Evolutionary conservation across 2,329 filamentous ascomycete species (phyloP).

Genomic region (Trematosphaeria pertusa): DNA sequence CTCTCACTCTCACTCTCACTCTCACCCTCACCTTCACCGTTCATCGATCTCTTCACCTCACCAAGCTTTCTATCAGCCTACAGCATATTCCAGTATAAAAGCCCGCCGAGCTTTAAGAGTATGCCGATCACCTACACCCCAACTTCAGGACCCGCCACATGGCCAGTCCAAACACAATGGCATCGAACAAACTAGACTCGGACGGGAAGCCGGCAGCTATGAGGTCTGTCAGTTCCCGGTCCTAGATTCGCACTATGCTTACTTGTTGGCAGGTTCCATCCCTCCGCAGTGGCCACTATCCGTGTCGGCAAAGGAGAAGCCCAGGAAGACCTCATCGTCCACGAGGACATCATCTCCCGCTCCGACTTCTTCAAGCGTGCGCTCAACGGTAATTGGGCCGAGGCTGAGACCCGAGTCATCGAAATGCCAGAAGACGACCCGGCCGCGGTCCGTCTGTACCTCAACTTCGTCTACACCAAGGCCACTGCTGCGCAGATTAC

Average conservation of each 20-base stretch:
- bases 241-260: neutral
- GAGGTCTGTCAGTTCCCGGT: too few species aligned
- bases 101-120: too few species aligned
- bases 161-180: too few species aligned
- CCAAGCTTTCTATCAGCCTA: too few species aligned
- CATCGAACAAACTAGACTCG: too few species aligned
- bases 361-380: constrained; percentile 6
- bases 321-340: constrained; percentile 5
- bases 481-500: neutral
- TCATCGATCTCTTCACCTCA: too few species aligned
- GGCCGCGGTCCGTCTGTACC: neutral
- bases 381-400: neutral
- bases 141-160: too few species aligned
- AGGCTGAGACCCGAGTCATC: neutral
- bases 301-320: neutral
- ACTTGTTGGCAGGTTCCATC: neutral
- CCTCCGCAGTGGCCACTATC: neutral
- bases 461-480: neutral
- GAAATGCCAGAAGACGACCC: constrained; percentile 2
- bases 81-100: too few species aligned
- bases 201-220: too few species aligned
- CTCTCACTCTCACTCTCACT: too few species aligned
- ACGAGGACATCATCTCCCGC: constrained; percentile 6
- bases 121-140: too few species aligned
- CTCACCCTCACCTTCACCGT: too few species aligned